Evolutionary conservation across 2,329 filamentous ascomycete genomes (phyloP).

Genomic region (Curvularia sp.): DNA sequence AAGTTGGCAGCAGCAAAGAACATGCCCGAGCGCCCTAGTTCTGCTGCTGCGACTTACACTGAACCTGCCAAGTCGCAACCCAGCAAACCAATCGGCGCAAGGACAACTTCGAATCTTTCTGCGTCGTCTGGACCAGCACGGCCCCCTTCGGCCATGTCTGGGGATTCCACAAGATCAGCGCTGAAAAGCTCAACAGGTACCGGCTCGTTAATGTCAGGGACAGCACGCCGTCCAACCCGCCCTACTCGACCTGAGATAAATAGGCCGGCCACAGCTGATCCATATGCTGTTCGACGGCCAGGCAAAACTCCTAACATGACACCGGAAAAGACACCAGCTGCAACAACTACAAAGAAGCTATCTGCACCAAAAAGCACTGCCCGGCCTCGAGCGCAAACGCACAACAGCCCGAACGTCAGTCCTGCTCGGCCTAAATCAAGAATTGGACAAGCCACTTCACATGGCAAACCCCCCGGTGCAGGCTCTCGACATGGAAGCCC

Average conservation of each 20-base stretch:
- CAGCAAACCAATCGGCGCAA: conserved; percentile 43
- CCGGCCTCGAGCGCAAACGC: conserved; percentile 44
- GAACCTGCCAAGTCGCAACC: conserved; percentile 54
- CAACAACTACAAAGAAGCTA: conserved; percentile 49
- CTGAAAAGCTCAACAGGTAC: conserved; percentile 43
- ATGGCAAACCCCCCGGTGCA: conserved; percentile 41
- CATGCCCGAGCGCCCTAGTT: conserved; percentile 62
- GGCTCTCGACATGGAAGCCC: conserved; percentile 44
- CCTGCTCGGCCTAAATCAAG: conserved; percentile 49
- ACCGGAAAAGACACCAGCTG: conserved; percentile 54
- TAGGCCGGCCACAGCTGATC: conserved; percentile 63
- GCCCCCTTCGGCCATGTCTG: conserved; percentile 49
- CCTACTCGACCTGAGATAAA: conserved; percentile 53
- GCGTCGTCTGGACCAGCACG: conserved; percentile 38
- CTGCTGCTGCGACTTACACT: conserved; percentile 62
- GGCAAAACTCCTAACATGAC: conserved; percentile 57
- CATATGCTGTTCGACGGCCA: conserved; percentile 54
- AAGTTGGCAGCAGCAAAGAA: conserved; percentile 54
- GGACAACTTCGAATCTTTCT: conserved; percentile 40
- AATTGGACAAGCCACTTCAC: conserved; percentile 35
- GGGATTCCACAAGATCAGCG: conserved; percentile 43
- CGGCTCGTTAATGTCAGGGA: conserved; percentile 64
- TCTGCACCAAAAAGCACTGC: conserved; percentile 38
- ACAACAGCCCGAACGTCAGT: conserved; percentile 46
- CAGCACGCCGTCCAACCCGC: conserved; percentile 60